Conservation (phyloP, 169 alveolate species). For the Amoebophrya sp. region DNA sequence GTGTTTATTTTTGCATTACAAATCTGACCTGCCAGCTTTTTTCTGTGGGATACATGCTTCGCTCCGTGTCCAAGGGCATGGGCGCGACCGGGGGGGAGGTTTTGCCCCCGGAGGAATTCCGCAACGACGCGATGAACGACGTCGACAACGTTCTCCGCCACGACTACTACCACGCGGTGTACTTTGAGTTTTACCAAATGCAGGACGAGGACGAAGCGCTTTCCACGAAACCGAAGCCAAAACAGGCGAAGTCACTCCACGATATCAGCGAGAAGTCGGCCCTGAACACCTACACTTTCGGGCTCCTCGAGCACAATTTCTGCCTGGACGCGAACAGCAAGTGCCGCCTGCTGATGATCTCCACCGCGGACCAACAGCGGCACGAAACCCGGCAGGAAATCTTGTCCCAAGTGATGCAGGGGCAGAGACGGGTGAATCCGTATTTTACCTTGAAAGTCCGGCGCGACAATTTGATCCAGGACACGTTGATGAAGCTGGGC, state of each 20-base stretch:
- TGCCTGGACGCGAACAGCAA: background rate
- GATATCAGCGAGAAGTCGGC: background rate
- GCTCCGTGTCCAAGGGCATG: background rate
- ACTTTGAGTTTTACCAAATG: too few species aligned
- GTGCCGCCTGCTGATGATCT: background rate
- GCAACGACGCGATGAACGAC: conserved; percentile 3
- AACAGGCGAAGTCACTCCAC: too few species aligned
- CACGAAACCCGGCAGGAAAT: background rate
- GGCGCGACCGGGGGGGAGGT: background rate
- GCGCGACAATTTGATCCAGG: background rate
- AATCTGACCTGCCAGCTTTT: too few species aligned
- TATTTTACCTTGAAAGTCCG: background rate
- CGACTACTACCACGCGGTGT: background rate
- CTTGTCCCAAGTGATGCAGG: background rate
- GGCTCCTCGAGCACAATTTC: background rate
- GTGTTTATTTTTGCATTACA: too few species aligned
- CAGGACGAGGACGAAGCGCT: too few species aligned
- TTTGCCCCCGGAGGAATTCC: background rate
- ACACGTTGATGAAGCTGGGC: background rate
- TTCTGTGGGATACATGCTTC: too few species aligned
- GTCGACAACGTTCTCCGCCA: background rate
- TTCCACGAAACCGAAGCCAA: too few species aligned
- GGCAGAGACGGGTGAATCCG: background rate
- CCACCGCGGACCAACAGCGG: background rate
- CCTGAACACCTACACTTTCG: background rate